These are phyloP conservation scores for Neurospora sp. DNA, from an alignment of 495 filamentous ascomycete genomes.

Conservation along the genomic window DNA sequence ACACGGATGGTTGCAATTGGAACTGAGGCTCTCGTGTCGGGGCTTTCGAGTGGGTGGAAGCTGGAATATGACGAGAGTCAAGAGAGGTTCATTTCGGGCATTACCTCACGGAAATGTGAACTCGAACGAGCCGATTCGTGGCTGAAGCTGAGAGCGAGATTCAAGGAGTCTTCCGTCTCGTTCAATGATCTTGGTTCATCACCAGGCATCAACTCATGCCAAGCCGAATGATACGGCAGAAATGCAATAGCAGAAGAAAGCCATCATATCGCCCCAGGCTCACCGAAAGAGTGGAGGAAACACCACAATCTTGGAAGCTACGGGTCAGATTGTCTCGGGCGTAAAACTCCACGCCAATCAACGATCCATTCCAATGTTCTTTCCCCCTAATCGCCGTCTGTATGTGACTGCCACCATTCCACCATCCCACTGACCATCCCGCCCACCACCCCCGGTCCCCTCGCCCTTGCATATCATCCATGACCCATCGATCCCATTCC, in stretches of 20 bases:
- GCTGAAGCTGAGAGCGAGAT: not conserved
- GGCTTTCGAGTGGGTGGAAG: not conserved
- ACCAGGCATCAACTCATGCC: not conserved
- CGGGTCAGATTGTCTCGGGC: not conserved
- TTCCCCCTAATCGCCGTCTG: not conserved
- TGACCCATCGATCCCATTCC: not conserved
- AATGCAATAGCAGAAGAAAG: not conserved
- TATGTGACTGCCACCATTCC: not conserved
- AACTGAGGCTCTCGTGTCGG: not conserved
- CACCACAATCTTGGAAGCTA: not conserved
- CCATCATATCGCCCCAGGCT: not conserved
- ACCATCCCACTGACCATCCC: not conserved
- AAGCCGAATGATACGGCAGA: not conserved
- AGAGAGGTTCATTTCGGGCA: not conserved
- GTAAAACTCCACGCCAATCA: not conserved
- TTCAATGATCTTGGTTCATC: not conserved
- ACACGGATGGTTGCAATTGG: not conserved
- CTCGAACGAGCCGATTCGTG: not conserved
- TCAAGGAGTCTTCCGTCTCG: not conserved
- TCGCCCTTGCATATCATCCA: not conserved
- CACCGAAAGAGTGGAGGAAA: not conserved
- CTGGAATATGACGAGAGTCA: not conserved
- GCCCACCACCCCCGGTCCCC: not conserved
- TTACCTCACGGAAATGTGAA: not conserved
- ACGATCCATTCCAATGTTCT: not conserved